Evolutionary conservation across 441 rosid genomes (phyloP), one percentile per base, ranked within the genome.

Genomic region (Eutrema salsugineum): DNA sequence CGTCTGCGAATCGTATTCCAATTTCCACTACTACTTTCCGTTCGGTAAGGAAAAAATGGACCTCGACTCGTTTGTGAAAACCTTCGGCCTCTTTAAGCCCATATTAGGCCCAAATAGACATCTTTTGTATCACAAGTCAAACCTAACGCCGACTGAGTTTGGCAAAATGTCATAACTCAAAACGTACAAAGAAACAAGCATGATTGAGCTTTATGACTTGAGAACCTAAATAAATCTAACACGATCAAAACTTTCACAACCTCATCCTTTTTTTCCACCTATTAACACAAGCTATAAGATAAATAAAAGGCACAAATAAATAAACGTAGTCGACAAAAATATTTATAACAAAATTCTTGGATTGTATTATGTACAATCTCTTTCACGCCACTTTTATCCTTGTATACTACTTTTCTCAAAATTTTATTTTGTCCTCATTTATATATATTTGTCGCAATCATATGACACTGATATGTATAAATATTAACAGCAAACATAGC

Each of bases 371-470:
- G 56, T 54, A 22, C 20, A 54, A 47, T 72, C 49, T 71, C 40
- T 72, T 36, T 63, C 63, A 53, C 61, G 68, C 62, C 62, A 20
- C 68, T 71, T 60, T 61, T 62, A 63, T 62, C 47, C 9, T 71
- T 71, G 46, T 43, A 16, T 50, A 55, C 56, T 57, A 57, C 50
- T 61, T 61, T 59, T 57, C 35, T 22, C 55, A 8, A 35, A 71
- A 51, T 2, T 0, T 2, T 7, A 27, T 70, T 19, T 70, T 30
- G 61, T 50, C 35, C 69, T 39, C 66, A 2, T 49, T 47, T 30
- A 50, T 40, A 35, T 44, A 28, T 54, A 3, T 53, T 53, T 10
- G 63, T 71, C 69, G 22, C 47, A 32, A 71, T 71, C 69, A 62
- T 19, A 62, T 71, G 59, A 70, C 59, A 49, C 8, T 59, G 24